A percentile compares a stretch with the other conserved stretches of the same genome.
Conservation (phyloP, 129 eudicot genomes). For the Arctium minus region DNA sequence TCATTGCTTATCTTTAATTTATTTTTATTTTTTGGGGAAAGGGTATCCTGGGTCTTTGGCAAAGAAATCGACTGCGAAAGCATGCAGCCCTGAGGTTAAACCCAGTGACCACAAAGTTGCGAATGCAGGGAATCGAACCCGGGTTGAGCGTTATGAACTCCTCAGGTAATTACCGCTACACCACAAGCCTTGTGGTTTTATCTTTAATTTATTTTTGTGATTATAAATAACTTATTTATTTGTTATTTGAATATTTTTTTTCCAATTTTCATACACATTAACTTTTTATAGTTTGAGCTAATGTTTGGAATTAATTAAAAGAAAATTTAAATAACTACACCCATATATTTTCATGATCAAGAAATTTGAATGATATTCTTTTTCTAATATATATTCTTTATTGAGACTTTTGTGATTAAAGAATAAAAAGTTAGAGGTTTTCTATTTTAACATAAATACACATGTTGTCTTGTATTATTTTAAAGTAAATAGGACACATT, state of each 20-base stretch:
- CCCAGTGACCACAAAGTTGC: no score
- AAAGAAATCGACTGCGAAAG: no score
- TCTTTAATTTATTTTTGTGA: background rate
- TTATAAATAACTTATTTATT: background rate
- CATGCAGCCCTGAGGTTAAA: no score
- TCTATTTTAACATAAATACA: background rate
- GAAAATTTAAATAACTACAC: background rate
- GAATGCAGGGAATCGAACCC: no score
- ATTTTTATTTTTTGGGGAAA: no score
- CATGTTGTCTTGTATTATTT: background rate
- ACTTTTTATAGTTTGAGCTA: background rate
- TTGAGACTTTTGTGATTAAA: background rate
- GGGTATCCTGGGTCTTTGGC: no score
- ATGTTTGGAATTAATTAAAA: background rate
- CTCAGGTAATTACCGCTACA: no score
- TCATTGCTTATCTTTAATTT: no score
- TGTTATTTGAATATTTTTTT: background rate
- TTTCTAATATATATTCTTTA: background rate
- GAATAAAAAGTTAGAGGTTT: background rate
- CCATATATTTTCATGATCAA: no score
- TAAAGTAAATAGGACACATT: background rate
- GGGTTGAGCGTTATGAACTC: no score
- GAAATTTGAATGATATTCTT: background rate
- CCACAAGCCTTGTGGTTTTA: no score
- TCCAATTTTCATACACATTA: background rate